Evolutionary conservation across 2,329 filamentous ascomycete genomes (phyloP).

Genomic region (Sclerotinia trifoliorum): DNA sequence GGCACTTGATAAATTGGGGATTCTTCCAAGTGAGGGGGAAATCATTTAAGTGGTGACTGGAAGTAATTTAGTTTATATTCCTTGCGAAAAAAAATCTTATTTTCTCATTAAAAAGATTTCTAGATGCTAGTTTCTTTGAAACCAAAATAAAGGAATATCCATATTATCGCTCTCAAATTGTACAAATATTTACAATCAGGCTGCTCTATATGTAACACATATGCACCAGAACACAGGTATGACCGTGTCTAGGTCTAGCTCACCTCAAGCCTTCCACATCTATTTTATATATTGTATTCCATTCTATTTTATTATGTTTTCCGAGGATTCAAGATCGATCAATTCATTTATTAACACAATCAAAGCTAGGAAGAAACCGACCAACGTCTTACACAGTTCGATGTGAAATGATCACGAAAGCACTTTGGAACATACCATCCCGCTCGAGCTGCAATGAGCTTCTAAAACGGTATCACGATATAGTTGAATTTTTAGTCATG

Average conservation of each 20-base stretch:
- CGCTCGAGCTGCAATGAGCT: slow-evolving; percentile 33
- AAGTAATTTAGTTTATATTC: background rate
- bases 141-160: too few relatives aligned
- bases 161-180: too few relatives aligned
- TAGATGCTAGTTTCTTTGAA: too few relatives aligned
- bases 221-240: background rate
- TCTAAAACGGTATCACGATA: slow-evolving; percentile 20
- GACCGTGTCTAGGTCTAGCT: background rate
- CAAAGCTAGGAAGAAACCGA: slow-evolving; percentile 28
- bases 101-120: too few relatives aligned
- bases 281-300: background rate
- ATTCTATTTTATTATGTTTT: background rate
- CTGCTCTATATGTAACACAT: too few relatives aligned
- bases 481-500: slow-evolving; percentile 24
- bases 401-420: slow-evolving; percentile 27
- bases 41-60: background rate
- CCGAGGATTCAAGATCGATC: background rate
- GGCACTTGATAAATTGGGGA: background rate
- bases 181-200: too few relatives aligned
- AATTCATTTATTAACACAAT: background rate
- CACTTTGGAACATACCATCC: slow-evolving; percentile 34
- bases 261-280: background rate
- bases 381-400: slow-evolving; percentile 21
- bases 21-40: background rate
- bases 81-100: background rate